phyloP scores from a whole-genome alignment of 306 rosid genomes.

The Quercus wislizeni region DNA sequence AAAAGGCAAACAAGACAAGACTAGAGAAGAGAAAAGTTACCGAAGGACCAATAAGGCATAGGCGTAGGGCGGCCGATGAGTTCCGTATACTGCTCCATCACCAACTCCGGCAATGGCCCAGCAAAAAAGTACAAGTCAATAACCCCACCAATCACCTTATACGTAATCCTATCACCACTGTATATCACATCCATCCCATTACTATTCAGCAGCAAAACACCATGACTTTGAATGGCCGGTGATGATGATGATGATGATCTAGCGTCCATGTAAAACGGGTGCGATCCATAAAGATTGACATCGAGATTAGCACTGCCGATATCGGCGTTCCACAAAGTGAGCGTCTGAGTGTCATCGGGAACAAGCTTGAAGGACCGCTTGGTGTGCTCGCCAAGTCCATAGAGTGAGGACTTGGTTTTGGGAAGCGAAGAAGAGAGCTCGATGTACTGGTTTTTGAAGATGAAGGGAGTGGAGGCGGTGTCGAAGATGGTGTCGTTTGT shows the following conservation, averaged over 20 bases:
- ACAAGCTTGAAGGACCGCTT: constrained; percentile 57
- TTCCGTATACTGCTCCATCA: constrained; percentile 73
- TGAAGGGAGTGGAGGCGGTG: constrained; percentile 39
- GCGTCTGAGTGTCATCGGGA: constrained; percentile 33
- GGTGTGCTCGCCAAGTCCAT: constrained; percentile 80
- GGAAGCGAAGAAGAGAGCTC: constrained; percentile 27
- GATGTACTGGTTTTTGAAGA: constrained; percentile 75
- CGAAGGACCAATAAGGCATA: constrained; percentile 90
- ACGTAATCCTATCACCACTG: constrained; percentile 58
- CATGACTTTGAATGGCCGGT: constrained; percentile 58
- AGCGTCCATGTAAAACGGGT: constrained; percentile 80
- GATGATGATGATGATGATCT: constrained; percentile 41
- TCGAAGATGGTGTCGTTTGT: constrained; percentile 58
- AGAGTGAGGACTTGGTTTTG: constrained; percentile 44
- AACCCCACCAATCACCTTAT: constrained; percentile 73
- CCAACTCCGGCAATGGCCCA: constrained; percentile 67
- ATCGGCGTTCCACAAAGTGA: constrained; percentile 73
- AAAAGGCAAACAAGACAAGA: neutral
- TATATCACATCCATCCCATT: constrained; percentile 81
- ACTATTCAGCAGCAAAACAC: constrained; percentile 71
- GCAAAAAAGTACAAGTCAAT: constrained; percentile 67
- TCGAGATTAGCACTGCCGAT: constrained; percentile 37
- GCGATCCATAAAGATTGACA: constrained; percentile 78
- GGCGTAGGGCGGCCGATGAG: constrained; percentile 81
- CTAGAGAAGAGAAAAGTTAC: constrained; percentile 35